Conservation (phyloP, 768 basidiomycete species). For the Naematelia aurantialba region DNA sequence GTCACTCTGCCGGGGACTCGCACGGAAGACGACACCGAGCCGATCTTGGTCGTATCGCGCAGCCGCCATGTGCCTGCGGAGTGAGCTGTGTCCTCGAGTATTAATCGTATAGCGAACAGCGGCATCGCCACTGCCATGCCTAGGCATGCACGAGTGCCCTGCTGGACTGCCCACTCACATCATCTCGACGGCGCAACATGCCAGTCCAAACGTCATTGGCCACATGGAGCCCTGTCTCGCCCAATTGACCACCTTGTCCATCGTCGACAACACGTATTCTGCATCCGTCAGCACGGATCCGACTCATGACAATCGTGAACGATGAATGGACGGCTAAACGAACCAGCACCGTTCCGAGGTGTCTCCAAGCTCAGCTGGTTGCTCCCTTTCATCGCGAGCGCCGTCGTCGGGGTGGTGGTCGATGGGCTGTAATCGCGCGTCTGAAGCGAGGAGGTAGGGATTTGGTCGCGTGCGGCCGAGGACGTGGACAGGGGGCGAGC, state of each 20-base stretch:
- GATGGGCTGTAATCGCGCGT: slow-evolving; percentile 42
- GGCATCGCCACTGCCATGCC: not conserved
- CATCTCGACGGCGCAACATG: slow-evolving; percentile 94
- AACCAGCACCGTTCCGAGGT: slow-evolving; percentile 85
- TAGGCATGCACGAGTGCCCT: not conserved
- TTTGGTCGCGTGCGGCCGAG: slow-evolving; percentile 40
- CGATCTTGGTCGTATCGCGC: slow-evolving; percentile 98
- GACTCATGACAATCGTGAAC: not conserved
- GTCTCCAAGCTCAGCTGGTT: slow-evolving; percentile 82
- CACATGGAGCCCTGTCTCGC: slow-evolving; percentile 96
- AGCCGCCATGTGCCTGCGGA: slow-evolving; percentile 93
- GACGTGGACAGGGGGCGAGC: slow-evolving; percentile 39
- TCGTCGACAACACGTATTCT: slow-evolving; percentile 95
- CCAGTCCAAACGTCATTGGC: slow-evolving; percentile 97
- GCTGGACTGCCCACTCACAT: slow-evolving; percentile 28
- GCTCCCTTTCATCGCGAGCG: slow-evolving; percentile 70
- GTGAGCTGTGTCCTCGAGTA: too few species aligned
- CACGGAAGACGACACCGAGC: slow-evolving; percentile 95
- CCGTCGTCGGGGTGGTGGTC: slow-evolving; percentile 53
- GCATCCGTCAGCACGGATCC: not conserved
- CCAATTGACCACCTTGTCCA: slow-evolving; percentile 98
- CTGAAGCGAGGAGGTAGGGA: slow-evolving; percentile 40
- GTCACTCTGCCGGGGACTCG: slow-evolving; percentile 94
- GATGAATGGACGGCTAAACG: slow-evolving; percentile 40
- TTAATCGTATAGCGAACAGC: too few species aligned